Evolutionary conservation across 257 asterid species (phyloP).

Genomic region (Marsdenia floribunda): DNA sequence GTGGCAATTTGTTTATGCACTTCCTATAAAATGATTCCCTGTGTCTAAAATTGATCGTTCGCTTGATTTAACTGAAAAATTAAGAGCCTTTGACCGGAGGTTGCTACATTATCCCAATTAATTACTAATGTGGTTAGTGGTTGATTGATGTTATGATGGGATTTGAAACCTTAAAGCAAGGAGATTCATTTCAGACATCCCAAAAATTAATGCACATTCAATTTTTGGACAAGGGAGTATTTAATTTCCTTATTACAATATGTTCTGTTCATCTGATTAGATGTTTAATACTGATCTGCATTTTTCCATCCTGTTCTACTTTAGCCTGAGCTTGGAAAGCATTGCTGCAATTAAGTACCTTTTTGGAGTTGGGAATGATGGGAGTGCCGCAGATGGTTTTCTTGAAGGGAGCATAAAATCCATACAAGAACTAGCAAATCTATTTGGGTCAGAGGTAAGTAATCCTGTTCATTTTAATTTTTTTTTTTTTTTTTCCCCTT

Average conservation of each 20-base stretch:
- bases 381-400: constrained; percentile 27
- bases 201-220: neutral
- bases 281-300: neutral
- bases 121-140: neutral
- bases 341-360: constrained; percentile 58
- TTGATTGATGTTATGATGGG: neutral
- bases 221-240: neutral
- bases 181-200: neutral
- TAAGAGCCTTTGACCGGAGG: neutral
- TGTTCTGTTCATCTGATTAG: neutral
- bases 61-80: neutral
- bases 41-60: neutral
- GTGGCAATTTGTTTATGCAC: neutral
- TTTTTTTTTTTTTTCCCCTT: constrained; percentile 14
- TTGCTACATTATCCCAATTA: no score
- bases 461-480: constrained; percentile 17
- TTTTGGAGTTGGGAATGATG: constrained; percentile 48
- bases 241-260: neutral
- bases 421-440: constrained; percentile 44
- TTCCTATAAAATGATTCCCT: neutral
- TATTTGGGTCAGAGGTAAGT: constrained; percentile 41
- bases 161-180: neutral
- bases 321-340: constrained; percentile 57
- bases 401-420: constrained; percentile 54
- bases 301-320: constrained; percentile 17